Percentiles rank a stretch among this genome's conserved stretches.
phyloP scores from a whole-genome alignment of 1,284 basidiomycete genomes.

The Fistulinella cinereoalba region DNA sequence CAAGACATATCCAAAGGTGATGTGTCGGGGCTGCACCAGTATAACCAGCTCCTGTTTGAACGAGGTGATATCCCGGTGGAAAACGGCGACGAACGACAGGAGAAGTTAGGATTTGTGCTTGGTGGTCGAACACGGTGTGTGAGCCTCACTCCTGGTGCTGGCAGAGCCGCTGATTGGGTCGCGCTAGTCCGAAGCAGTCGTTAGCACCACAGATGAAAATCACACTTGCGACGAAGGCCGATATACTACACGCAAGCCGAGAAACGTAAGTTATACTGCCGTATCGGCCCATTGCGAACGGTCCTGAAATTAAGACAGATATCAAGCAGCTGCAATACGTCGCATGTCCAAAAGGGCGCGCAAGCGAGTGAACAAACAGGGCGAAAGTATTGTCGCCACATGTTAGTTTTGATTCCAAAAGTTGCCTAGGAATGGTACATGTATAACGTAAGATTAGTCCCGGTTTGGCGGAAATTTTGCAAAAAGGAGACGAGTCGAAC shows the following conservation, averaged over 20 bases:
- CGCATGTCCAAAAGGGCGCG: conserved; percentile 56
- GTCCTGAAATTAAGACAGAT: conserved; percentile 38
- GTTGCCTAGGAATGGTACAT: conserved; percentile 7
- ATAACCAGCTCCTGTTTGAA: conserved; percentile 67
- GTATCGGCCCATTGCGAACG: background rate
- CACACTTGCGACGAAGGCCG: too few relatives aligned
- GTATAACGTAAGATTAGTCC: conserved; percentile 23
- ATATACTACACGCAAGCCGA: conserved; percentile 44
- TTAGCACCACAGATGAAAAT: conserved; percentile 75
- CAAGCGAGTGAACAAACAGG: conserved; percentile 40
- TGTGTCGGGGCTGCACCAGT: conserved; percentile 69
- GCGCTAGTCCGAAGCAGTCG: conserved; percentile 54
- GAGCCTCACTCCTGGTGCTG: background rate
- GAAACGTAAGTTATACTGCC: conserved; percentile 52
- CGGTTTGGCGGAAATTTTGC: conserved; percentile 19
- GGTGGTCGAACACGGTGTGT: conserved; percentile 59
- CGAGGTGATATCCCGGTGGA: conserved; percentile 36
- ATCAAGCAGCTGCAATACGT: conserved; percentile 52
- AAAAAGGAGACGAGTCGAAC: conserved; percentile 1
- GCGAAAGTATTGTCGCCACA: conserved; percentile 3
- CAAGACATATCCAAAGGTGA: conserved; percentile 42
- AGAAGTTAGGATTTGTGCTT: conserved; percentile 39
- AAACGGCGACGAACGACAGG: conserved; percentile 34
- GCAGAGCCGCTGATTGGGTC: conserved; percentile 5
- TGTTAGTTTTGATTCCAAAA: conserved; percentile 31